phyloP scores from a whole-genome alignment of 345 rosid species.

The Pugionium dolabratum region DNA sequence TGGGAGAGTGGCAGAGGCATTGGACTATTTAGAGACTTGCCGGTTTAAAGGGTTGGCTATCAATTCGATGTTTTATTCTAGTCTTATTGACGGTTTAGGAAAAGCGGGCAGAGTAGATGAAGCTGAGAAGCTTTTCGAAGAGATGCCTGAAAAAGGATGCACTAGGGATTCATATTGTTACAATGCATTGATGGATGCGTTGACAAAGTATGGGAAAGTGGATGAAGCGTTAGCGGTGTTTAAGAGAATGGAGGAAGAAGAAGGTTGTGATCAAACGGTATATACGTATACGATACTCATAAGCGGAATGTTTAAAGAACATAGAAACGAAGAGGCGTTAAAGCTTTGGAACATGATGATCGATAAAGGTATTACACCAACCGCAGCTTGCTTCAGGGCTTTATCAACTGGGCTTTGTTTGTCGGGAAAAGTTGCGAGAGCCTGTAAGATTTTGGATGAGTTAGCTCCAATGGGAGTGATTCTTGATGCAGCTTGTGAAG shows the following conservation, averaged over 20 bases:
- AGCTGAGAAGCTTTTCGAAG: conserved; percentile 73
- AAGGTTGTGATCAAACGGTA: conserved; percentile 74
- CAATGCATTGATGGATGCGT: conserved; percentile 74
- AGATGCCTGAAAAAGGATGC: conserved; percentile 69
- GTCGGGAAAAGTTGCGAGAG: conserved; percentile 84
- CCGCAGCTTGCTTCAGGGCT: conserved; percentile 74
- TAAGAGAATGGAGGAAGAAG: conserved; percentile 71
- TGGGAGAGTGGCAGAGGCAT: conserved; percentile 75
- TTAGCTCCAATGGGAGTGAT: conserved; percentile 81
- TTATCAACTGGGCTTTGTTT: conserved; percentile 77
- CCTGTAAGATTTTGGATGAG: conserved; percentile 86
- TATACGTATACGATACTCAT: conserved; percentile 78
- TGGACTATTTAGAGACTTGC: conserved; percentile 53
- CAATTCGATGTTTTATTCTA: conserved; percentile 70
- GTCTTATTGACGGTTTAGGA: conserved; percentile 86
- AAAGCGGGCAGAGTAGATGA: conserved; percentile 76
- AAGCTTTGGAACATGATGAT: conserved; percentile 83
- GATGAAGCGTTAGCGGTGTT: conserved; percentile 65
- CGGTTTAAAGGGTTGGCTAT: conserved; percentile 52
- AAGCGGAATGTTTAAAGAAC: conserved; percentile 62
- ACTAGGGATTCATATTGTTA: conserved; percentile 77
- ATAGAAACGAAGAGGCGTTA: conserved; percentile 74
- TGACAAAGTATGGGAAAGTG: conserved; percentile 57
- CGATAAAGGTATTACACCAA: conserved; percentile 82
- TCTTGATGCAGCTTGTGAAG: conserved; percentile 78